Evolutionary conservation across 2,329 filamentous ascomycete species (phyloP).

Genomic region (Botrytis sinoallii): DNA sequence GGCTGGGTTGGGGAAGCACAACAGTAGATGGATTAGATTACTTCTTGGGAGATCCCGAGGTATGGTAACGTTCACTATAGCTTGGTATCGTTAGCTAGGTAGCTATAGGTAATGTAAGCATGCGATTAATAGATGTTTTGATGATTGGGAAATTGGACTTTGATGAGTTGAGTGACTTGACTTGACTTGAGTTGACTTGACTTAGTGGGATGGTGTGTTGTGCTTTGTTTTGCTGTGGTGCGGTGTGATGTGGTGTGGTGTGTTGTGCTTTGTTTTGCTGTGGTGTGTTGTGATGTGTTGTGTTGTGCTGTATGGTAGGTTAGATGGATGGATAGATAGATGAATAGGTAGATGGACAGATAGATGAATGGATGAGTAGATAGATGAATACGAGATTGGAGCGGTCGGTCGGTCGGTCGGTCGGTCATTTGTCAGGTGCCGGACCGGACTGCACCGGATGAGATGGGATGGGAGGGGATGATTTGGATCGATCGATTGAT

Average conservation of each 20-base stretch:
- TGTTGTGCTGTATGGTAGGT: too few species aligned
- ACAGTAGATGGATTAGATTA: neutral
- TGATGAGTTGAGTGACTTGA: neutral
- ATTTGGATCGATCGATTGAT: neutral
- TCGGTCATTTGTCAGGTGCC: neutral
- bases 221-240: neutral
- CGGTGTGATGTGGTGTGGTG: too few species aligned
- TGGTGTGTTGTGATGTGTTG: too few species aligned
- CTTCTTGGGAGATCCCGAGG: neutral
- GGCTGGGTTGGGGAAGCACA: neutral
- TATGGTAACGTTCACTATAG: neutral
- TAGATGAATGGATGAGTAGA: too few species aligned
- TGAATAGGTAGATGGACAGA: too few species aligned
- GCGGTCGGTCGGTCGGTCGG: neutral
- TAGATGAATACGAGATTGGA: neutral
- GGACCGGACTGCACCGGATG: neutral
- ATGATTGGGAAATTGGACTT: neutral
- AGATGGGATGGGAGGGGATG: neutral
- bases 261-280: too few species aligned
- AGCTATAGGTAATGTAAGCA: neutral
- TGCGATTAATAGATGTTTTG: neutral
- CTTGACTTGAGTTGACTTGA: neutral
- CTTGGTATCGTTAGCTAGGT: too few species aligned
- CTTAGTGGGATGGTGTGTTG: neutral
- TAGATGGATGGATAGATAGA: neutral